Percentiles rank a stretch among this genome's conserved stretches.
Conservation (phyloP, 2,329 filamentous ascomycete species). For the Karstenula rhodostoma region DNA sequence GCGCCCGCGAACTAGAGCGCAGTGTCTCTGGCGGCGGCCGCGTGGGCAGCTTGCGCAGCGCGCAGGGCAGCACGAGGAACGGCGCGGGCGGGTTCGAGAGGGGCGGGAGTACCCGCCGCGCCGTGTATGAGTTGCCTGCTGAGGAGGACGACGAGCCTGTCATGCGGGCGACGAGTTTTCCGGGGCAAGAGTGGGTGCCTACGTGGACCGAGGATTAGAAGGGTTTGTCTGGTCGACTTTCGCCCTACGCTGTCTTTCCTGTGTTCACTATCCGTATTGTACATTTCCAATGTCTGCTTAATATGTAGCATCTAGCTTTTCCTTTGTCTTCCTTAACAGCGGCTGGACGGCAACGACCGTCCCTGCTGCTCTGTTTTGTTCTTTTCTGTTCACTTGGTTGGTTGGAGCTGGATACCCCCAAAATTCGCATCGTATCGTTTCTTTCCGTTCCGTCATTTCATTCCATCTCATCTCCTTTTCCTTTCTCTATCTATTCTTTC, state of each 20-base stretch:
- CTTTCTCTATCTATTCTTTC: neutral
- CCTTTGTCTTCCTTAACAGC: neutral
- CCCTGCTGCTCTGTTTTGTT: neutral
- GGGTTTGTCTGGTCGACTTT: neutral
- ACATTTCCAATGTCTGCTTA: slow-evolving; percentile 17
- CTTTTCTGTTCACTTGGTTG: too few species aligned
- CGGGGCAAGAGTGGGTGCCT: slow-evolving; percentile 75
- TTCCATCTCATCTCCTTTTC: neutral
- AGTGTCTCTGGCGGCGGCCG: slow-evolving; percentile 43
- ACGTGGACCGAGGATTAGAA: slow-evolving; percentile 46
- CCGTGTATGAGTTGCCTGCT: slow-evolving; percentile 45
- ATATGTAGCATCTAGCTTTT: slow-evolving; percentile 5
- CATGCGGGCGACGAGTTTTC: slow-evolving; percentile 74
- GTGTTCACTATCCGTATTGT: slow-evolving; percentile 7
- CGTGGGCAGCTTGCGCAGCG: slow-evolving; percentile 43
- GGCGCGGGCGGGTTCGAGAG: slow-evolving; percentile 40
- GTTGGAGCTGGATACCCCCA: slow-evolving; percentile 34
- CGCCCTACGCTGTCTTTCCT: neutral
- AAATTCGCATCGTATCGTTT: slow-evolving; percentile 11
- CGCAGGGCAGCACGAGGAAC: slow-evolving; percentile 36
- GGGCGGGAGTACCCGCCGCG: slow-evolving; percentile 30
- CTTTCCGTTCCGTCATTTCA: too few species aligned
- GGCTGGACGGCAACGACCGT: neutral
- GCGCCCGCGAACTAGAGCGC: slow-evolving; percentile 45
- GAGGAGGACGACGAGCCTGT: slow-evolving; percentile 59